Percentiles rank a stretch among this genome's conserved stretches.
These are phyloP conservation scores for Bacterosira constricta DNA, from an alignment of 108 stramenopile species.

Conservation along the genomic window DNA sequence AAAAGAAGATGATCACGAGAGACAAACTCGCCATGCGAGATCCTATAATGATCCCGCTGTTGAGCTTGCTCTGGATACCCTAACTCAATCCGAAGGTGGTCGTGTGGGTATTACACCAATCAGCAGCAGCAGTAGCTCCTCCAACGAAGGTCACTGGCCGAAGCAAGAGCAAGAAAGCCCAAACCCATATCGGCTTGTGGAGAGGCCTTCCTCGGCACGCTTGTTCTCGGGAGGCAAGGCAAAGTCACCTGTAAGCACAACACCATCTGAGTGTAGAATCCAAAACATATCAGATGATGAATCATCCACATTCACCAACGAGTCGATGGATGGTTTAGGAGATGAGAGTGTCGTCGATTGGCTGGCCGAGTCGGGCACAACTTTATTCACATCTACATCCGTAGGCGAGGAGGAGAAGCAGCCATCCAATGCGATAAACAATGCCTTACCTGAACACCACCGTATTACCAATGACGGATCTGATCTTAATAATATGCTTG, in stretches of 20 bases:
- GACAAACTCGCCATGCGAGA: background rate
- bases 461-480: background rate
- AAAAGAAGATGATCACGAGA: background rate
- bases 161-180: background rate
- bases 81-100: background rate
- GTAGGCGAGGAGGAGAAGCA: too few relatives aligned
- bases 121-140: background rate
- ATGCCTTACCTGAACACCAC: background rate
- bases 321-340: slow-evolving; percentile 28
- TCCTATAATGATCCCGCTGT: background rate
- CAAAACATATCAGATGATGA: background rate
- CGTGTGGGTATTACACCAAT: background rate
- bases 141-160: background rate
- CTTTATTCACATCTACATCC: background rate
- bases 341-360: slow-evolving; percentile 30
- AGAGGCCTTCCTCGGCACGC: too few relatives aligned
- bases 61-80: background rate
- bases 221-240: background rate
- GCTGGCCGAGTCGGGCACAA: slow-evolving; percentile 5
- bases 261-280: too few relatives aligned
- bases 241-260: too few relatives aligned
- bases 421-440: background rate
- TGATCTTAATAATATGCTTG: background rate
- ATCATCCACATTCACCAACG: background rate
- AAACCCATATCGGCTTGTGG: background rate